phyloP scores from a whole-genome alignment of 495 filamentous ascomycete species.

The Opeltia flavorubescens region DNA sequence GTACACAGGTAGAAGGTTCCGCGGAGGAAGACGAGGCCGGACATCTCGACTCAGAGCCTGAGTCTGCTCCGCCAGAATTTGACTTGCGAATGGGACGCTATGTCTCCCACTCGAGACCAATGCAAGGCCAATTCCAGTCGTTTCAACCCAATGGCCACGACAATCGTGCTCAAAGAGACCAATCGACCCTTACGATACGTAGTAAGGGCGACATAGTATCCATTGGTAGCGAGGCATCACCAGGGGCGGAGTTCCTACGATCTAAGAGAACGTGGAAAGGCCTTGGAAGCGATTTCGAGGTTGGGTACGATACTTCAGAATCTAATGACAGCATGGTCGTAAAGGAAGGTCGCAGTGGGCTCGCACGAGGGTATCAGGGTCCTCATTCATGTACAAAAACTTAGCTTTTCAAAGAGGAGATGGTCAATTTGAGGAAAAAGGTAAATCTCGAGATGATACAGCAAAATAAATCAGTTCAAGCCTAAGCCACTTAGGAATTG shows the following conservation, averaged over 20 bases:
- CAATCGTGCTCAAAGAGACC: not conserved
- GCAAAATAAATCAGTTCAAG: too few species aligned
- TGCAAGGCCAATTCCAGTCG: slow-evolving; percentile 34
- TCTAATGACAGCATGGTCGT: slow-evolving; percentile 36
- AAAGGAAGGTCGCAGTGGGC: slow-evolving; percentile 76
- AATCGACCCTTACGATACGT: slow-evolving; percentile 38
- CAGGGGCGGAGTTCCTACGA: slow-evolving; percentile 74
- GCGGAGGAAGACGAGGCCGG: slow-evolving; percentile 18
- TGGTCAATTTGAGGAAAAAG: too few species aligned
- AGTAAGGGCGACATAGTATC: slow-evolving; percentile 56
- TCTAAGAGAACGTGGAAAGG: slow-evolving; percentile 84
- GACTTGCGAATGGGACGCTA: slow-evolving; percentile 81
- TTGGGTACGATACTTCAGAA: slow-evolving; percentile 49
- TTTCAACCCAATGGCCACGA: not conserved
- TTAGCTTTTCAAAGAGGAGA: too few species aligned
- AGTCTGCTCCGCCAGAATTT: slow-evolving; percentile 73
- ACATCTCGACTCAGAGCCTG: slow-evolving; percentile 42
- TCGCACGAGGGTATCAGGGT: slow-evolving; percentile 67
- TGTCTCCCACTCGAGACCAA: slow-evolving; percentile 69
- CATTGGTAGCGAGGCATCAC: slow-evolving; percentile 70
- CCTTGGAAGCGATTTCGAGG: slow-evolving; percentile 72
- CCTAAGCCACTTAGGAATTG: too few species aligned
- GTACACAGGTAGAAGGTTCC: slow-evolving; percentile 1
- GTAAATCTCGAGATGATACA: too few species aligned
- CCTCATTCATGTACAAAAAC: not conserved